These are phyloP conservation scores for Scalesia atractyloides DNA, from an alignment of 129 eudicot species.

Conservation along the genomic window DNA sequence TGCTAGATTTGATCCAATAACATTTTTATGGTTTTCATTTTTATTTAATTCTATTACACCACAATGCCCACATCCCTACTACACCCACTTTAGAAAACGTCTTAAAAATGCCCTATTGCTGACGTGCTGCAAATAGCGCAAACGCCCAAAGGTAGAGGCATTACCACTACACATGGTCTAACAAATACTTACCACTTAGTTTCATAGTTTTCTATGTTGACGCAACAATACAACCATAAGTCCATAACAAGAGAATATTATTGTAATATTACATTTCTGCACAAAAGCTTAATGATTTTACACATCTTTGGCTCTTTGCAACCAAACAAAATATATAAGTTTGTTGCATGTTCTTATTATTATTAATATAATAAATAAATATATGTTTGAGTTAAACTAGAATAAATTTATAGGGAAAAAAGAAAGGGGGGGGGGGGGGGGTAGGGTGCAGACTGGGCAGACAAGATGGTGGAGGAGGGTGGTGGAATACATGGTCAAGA, in stretches of 20 bases:
- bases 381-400: neutral
- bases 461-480: slow-evolving; percentile 28
- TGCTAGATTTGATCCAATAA: too few species aligned
- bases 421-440: neutral
- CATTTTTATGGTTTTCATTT: too few species aligned
- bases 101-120: too few species aligned
- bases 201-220: too few species aligned
- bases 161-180: too few species aligned
- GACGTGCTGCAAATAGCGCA: too few species aligned
- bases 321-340: neutral
- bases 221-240: neutral
- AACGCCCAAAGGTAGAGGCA: too few species aligned
- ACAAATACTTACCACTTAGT: too few species aligned
- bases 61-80: too few species aligned
- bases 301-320: neutral
- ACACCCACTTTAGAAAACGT: too few species aligned
- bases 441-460: slow-evolving; percentile 14
- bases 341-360: neutral
- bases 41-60: too few species aligned
- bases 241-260: neutral
- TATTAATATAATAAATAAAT: neutral
- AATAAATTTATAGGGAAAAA: neutral
- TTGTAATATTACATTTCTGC: neutral
- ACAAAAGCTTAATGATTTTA: neutral
- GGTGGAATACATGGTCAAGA: slow-evolving; percentile 29